These are phyloP conservation scores for Neurospora sublineolata DNA, from an alignment of 495 filamentous ascomycete genomes.

Conservation along the genomic window DNA sequence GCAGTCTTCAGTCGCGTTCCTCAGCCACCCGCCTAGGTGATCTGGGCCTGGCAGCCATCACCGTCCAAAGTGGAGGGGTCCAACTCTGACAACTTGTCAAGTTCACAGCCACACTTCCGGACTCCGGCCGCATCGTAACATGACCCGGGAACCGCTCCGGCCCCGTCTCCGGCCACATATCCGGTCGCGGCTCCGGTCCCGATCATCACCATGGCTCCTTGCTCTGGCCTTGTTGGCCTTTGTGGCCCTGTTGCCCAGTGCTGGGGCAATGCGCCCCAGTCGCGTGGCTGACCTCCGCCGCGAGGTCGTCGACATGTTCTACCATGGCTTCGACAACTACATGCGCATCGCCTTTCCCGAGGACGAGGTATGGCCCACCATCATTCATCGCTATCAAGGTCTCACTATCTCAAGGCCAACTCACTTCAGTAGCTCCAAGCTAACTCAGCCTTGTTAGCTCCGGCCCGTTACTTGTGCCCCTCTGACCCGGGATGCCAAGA, in stretches of 20 bases:
- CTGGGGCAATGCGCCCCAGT: constrained; percentile 39
- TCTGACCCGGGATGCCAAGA: constrained; percentile 66
- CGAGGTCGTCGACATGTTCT: constrained; percentile 88
- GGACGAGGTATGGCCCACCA: constrained; percentile 54
- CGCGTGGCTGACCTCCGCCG: constrained; percentile 42
- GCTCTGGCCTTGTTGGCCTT: constrained; percentile 6
- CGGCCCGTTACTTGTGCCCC: constrained; percentile 78
- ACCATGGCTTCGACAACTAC: constrained; percentile 94
- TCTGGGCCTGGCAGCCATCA: neutral
- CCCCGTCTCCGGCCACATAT: neutral
- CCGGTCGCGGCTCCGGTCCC: neutral
- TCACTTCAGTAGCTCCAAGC: neutral
- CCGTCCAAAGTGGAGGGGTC: neutral
- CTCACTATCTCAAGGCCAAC: neutral
- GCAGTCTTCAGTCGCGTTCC: neutral
- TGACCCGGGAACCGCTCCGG: neutral
- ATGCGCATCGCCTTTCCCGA: constrained; percentile 90
- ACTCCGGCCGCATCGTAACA: neutral
- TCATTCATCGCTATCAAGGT: neutral
- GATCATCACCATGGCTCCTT: neutral
- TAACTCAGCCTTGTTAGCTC: constrained; percentile 34
- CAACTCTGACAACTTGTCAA: neutral
- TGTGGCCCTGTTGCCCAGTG: constrained; percentile 21
- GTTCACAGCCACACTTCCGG: neutral
- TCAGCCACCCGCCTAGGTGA: neutral